phyloP scores from a whole-genome alignment of 352 stramenopile species.

The Pythium utonaiense region DNA sequence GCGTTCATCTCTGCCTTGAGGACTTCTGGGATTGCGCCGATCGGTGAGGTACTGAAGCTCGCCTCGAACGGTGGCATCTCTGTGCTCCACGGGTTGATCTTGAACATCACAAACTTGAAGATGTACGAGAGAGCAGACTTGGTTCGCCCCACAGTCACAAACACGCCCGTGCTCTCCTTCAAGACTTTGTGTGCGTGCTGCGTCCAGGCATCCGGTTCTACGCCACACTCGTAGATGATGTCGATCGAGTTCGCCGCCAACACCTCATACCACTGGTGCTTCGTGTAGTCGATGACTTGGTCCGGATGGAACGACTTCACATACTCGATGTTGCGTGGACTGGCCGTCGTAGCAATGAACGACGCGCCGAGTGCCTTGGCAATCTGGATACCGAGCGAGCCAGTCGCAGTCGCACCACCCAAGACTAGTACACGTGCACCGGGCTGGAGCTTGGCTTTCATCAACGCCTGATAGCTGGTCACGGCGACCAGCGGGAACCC shows the following conservation, averaged over 20 bases:
- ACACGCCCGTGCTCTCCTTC: slow-evolving; percentile 34
- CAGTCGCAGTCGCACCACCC: slow-evolving; percentile 12
- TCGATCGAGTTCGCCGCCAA: slow-evolving; percentile 22
- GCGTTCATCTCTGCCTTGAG: too few species aligned
- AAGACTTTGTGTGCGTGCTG: slow-evolving; percentile 35
- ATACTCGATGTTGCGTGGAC: slow-evolving; percentile 30
- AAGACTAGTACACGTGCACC: slow-evolving; percentile 10
- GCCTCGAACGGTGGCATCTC: too few species aligned
- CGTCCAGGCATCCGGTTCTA: slow-evolving; percentile 33
- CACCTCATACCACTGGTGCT: slow-evolving; percentile 28
- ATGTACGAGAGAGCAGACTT: too few species aligned
- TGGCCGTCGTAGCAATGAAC: slow-evolving; percentile 33
- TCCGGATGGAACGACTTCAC: slow-evolving; percentile 37
- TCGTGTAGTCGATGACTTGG: slow-evolving; percentile 44
- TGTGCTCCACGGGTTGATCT: too few species aligned
- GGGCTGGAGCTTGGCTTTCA: slow-evolving; percentile 16
- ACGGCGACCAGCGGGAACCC: slow-evolving; percentile 24
- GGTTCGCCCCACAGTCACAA: too few species aligned
- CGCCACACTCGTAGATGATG: slow-evolving; percentile 22
- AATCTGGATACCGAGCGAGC: slow-evolving; percentile 34
- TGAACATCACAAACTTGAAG: too few species aligned
- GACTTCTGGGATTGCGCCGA: too few species aligned
- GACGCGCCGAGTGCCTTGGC: slow-evolving; percentile 23
- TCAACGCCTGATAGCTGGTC: slow-evolving; percentile 35
- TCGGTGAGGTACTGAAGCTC: too few species aligned